phyloP scores from a whole-genome alignment of 1,284 basidiomycete species.

The Apiotrichum domesticum region DNA sequence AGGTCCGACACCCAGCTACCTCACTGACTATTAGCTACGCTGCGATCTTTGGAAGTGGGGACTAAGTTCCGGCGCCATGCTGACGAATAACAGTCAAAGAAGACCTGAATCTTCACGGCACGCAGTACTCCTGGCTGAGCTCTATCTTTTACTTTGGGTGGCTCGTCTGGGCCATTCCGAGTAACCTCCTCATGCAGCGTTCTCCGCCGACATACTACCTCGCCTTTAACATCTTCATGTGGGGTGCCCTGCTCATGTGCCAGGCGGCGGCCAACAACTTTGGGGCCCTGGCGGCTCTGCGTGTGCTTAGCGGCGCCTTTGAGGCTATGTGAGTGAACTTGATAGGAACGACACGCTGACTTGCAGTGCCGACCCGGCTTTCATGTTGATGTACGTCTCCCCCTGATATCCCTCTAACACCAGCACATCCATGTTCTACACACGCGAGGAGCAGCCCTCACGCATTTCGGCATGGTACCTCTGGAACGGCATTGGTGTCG shows the following conservation, averaged over 20 bases:
- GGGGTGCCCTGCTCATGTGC: conserved; percentile 46
- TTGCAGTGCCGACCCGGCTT: conserved; percentile 36
- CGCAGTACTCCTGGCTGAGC: conserved; percentile 42
- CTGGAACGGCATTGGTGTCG: conserved; percentile 45
- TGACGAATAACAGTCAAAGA: conserved; percentile 22
- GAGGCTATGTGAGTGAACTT: conserved; percentile 41
- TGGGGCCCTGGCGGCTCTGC: conserved; percentile 46
- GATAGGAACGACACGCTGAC: too few relatives aligned
- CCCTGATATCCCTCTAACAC: conserved; percentile 23
- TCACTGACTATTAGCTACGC: conserved; percentile 11
- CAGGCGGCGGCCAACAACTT: conserved; percentile 50
- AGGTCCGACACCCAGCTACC: conserved; percentile 5
- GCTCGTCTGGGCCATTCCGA: conserved; percentile 51
- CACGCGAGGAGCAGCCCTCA: conserved; percentile 42
- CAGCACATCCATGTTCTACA: conserved; percentile 43
- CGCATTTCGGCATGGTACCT: conserved; percentile 43
- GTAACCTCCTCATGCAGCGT: conserved; percentile 51
- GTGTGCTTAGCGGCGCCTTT: conserved; percentile 48
- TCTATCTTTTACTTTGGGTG: conserved; percentile 51
- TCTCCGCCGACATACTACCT: conserved; percentile 51
- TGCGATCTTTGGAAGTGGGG: conserved; percentile 33
- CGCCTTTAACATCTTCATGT: conserved; percentile 28
- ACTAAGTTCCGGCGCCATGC: not conserved
- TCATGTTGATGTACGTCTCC: conserved; percentile 1
- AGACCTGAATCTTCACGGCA: conserved; percentile 37